Evolutionary conservation across 345 rosid species (phyloP).

Genomic region (Microcos paniculata): DNA sequence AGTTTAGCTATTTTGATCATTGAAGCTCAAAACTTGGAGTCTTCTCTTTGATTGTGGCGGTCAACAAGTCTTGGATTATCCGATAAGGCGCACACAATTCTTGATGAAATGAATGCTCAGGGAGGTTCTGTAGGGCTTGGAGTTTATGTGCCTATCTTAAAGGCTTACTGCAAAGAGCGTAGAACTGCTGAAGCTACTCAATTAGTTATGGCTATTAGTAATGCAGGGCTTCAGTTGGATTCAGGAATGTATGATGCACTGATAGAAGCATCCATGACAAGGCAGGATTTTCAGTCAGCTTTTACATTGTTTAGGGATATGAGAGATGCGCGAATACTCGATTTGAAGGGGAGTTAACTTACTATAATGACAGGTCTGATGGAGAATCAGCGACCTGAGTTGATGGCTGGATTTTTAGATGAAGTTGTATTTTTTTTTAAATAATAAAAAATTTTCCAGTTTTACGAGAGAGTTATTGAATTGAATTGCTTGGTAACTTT

Average conservation of each 20-base stretch:
- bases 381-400: conserved; percentile 77
- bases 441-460: no score
- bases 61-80: conserved; percentile 61
- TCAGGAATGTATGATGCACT: conserved; percentile 52
- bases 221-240: conserved; percentile 68
- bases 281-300: conserved; percentile 90
- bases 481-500: background rate
- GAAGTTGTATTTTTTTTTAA: no score
- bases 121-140: conserved; percentile 74
- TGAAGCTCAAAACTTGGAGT: conserved; percentile 74
- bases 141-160: conserved; percentile 76
- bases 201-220: conserved; percentile 73
- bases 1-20: conserved; percentile 64
- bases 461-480: no score
- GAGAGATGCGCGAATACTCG: conserved; percentile 64
- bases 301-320: conserved; percentile 85
- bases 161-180: conserved; percentile 78
- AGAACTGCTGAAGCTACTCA: conserved; percentile 92
- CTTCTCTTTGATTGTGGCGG: conserved; percentile 20
- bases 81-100: conserved; percentile 78
- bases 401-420: conserved; percentile 88
- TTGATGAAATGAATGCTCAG: conserved; percentile 76
- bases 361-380: conserved; percentile 85
- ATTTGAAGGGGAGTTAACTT: conserved; percentile 76
- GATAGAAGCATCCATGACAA: conserved; percentile 86